phyloP scores from a whole-genome alignment of 495 filamentous ascomycete genomes.

The Talaromyces trachyspermus region DNA sequence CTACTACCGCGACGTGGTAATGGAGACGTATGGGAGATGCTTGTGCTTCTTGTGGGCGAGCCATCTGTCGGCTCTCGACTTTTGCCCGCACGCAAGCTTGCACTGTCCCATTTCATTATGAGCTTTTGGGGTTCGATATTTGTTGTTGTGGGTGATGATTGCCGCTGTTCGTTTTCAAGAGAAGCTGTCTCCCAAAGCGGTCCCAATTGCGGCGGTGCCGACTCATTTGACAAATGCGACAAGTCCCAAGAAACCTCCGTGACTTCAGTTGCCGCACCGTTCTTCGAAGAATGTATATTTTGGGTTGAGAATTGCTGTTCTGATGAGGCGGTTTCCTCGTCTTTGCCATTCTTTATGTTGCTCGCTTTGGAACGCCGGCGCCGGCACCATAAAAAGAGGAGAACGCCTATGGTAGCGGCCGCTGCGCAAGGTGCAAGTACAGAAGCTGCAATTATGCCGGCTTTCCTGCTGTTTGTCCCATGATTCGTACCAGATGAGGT shows the following conservation, averaged over 20 bases:
- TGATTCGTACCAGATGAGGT: constrained; percentile 14
- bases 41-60: constrained; percentile 8
- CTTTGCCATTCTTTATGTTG: neutral
- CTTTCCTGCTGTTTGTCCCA: constrained; percentile 20
- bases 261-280: neutral
- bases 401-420: constrained; percentile 20
- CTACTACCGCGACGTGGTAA: constrained; percentile 2
- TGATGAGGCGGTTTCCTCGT: neutral
- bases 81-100: neutral
- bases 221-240: constrained; percentile 8
- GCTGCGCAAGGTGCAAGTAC: constrained; percentile 34
- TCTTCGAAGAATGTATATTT: constrained; percentile 2
- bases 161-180: constrained; percentile 1
- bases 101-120: neutral
- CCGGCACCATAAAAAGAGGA: constrained; percentile 38
- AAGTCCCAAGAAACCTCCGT: constrained; percentile 7
- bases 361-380: constrained; percentile 19
- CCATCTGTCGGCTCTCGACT: neutral
- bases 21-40: constrained; percentile 1
- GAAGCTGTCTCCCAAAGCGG: neutral
- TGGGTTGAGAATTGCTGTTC: neutral
- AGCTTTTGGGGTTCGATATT: constrained; percentile 1
- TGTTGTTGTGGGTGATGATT: constrained; percentile 6
- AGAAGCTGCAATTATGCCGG: constrained; percentile 38
- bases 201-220: constrained; percentile 3